Evolutionary conservation across 805 yeast genomes (phyloP).

Genomic region (Priceomyces haplophilus): DNA sequence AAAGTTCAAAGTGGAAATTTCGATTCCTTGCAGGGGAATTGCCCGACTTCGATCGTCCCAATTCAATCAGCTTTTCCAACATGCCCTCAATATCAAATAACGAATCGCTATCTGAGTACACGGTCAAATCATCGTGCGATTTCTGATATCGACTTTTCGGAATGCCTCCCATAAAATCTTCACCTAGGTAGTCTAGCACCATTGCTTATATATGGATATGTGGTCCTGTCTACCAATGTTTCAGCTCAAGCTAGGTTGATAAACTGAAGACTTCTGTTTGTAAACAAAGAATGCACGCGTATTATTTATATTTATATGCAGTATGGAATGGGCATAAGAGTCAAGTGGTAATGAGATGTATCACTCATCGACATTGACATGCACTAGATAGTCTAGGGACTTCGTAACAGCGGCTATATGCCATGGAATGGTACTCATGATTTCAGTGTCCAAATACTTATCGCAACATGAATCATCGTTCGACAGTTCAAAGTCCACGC

Average conservation of each 20-base stretch:
- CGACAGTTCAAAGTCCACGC: slow-evolving; percentile 15
- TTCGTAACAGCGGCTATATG: slow-evolving; percentile 68
- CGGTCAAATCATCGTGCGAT: slow-evolving; percentile 15
- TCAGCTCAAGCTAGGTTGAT: background rate
- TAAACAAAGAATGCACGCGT: slow-evolving; percentile 10
- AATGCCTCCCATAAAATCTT: background rate
- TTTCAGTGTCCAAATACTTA: slow-evolving; percentile 8
- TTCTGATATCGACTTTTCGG: background rate
- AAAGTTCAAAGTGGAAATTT: slow-evolving; percentile 1
- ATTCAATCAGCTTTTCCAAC: slow-evolving; percentile 8
- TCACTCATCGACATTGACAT: slow-evolving; percentile 47
- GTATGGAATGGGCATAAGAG: slow-evolving; percentile 1
- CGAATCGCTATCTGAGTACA: slow-evolving; percentile 20
- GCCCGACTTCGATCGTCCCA: slow-evolving; percentile 2
- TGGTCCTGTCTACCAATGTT: no score
- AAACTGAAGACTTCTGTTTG: slow-evolving; percentile 5
- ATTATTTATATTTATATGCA: slow-evolving; percentile 5
- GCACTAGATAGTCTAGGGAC: slow-evolving; percentile 55
- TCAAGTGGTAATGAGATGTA: background rate
- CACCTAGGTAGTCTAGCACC: slow-evolving; percentile 13
- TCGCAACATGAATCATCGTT: slow-evolving; percentile 2
- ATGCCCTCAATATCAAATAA: slow-evolving; percentile 5
- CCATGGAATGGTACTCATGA: slow-evolving; percentile 58
- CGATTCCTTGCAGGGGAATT: slow-evolving; percentile 4
- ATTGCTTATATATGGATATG: background rate